A percentile compares a stretch with the other conserved stretches of the same genome.
These are phyloP conservation scores for Annona cherimola DNA, from an alignment of 164 flowering plant species.

Conservation along the genomic window DNA sequence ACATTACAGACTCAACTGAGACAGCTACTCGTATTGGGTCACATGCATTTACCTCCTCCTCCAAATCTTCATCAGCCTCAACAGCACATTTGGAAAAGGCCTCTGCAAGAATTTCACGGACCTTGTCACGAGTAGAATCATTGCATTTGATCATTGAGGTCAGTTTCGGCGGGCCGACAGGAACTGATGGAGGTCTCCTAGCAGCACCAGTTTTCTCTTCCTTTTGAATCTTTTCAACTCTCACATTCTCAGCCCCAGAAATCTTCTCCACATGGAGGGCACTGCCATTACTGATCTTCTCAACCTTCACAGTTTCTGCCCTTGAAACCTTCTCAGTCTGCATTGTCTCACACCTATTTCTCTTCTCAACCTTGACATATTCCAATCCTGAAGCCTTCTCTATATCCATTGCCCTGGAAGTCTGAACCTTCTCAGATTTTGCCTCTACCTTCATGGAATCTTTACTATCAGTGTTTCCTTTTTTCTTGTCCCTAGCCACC, in stretches of 20 bases:
- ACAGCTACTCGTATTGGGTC: conserved; percentile 82
- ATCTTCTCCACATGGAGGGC: conserved; percentile 26
- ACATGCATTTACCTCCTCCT: conserved; percentile 45
- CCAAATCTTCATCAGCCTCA: conserved; percentile 53
- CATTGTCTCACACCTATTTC: conserved; percentile 11
- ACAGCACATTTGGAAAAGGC: conserved; percentile 58
- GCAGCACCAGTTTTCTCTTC: conserved; percentile 27
- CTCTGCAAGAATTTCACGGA: conserved; percentile 66
- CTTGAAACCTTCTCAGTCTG: conserved; percentile 22
- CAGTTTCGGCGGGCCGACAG: conserved; percentile 56
- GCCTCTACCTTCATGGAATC: conserved; percentile 19
- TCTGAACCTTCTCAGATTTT: conserved; percentile 23
- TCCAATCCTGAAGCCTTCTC: conserved; percentile 25
- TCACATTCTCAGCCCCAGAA: conserved; percentile 9
- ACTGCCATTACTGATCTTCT: conserved; percentile 18
- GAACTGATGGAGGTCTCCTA: conserved; percentile 31
- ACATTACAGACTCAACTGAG: conserved; percentile 71
- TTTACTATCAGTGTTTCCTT: conserved; percentile 28
- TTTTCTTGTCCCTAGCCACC: conserved; percentile 49
- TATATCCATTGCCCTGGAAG: conserved; percentile 17
- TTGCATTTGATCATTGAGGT: conserved; percentile 57
- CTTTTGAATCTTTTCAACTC: conserved; percentile 32
- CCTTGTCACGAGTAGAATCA: conserved; percentile 67
- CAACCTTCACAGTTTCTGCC: conserved; percentile 26
- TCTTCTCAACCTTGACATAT: conserved; percentile 32